Conservation (phyloP, 2,329 filamentous ascomycete species). For the Delphinella strobiligena region DNA sequence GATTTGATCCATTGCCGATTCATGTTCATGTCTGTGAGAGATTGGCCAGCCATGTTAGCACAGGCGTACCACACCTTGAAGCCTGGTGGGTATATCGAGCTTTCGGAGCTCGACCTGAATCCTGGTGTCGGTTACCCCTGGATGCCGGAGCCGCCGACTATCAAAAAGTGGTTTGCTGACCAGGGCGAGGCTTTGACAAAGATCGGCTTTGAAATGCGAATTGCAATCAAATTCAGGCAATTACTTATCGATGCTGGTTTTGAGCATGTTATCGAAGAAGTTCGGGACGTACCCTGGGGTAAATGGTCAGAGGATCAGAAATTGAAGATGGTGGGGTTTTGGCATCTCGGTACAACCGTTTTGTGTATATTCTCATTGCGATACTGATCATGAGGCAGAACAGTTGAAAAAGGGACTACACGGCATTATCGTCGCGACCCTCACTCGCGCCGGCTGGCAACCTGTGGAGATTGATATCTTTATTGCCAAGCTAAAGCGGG, state of each 20-base stretch:
- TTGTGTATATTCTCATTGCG: no score
- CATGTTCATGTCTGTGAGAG: conserved; percentile 16
- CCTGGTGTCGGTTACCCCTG: conserved; percentile 20
- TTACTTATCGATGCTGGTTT: conserved; percentile 7
- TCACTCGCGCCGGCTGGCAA: conserved; percentile 7
- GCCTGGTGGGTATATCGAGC: conserved; percentile 27
- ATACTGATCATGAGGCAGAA: conserved; percentile 3
- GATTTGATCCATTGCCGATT: conserved; percentile 33
- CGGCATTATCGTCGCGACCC: conserved; percentile 6
- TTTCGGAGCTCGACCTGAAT: conserved; percentile 23
- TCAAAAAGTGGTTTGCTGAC: conserved; percentile 5
- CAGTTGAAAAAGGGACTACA: conserved; percentile 8
- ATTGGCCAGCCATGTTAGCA: conserved; percentile 8
- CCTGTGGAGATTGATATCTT: conserved; percentile 6
- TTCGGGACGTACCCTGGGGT: conserved; percentile 8
- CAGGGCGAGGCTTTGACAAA: conserved; percentile 1
- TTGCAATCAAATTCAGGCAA: conserved; percentile 3
- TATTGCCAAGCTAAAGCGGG: conserved; percentile 3
- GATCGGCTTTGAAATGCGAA: conserved; percentile 6
- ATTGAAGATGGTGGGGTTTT: conserved; percentile 6
- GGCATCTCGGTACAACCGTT: conserved; percentile 10
- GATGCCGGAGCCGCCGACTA: conserved; percentile 13
- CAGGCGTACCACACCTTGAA: conserved; percentile 19
- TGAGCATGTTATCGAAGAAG: conserved; percentile 6
- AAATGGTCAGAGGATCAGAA: conserved; percentile 5